Evolutionary conservation across 768 basidiomycete genomes (phyloP), one percentile per base, ranked within the genome.

Genomic region (Auriscalpium orientale): DNA sequence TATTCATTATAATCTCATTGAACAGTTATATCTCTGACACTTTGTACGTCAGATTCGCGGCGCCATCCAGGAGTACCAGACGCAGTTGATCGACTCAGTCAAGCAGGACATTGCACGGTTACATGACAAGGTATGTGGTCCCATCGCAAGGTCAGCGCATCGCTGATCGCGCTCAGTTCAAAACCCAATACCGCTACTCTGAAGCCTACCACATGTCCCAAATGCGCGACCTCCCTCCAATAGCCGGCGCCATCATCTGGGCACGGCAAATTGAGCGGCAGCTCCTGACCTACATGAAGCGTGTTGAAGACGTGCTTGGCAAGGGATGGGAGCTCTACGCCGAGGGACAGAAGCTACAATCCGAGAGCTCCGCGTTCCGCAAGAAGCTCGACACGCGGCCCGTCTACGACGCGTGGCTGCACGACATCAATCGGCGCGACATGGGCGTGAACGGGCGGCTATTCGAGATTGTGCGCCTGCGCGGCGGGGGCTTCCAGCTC

Each of bases 301-400:
- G 95, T 15, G 95, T 98, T 51, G 97, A 98, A 66, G 95, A 98
- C 68, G 97, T 99, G 2, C 84, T 99, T 8, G 90, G 95, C 6
- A 95, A 93, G 70, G 95, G 93, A 8, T 99, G 97, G 95, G 95
- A 98, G 66, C 84, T 93, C 57, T 98, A 99, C 63, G 95, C 95
- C n/a, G 97, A 99, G 65, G 97, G 97, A 7, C 94, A 98, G 71
- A 95, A 94, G 64, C 85, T 99, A 1, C 93, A 98, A 65, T 85
- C 87, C 33, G 97, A 98, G 70, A 87, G 84, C 47, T 75, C 82
- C 4, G 89, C 92, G 0, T 99, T 99, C 81, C 84, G 92, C 47
- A 91, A 90, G 71, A 99, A 98, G 72, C 85, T 98, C 49, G 94
- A 98, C 67, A 97, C 95, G 0, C 79, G 85, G 10, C 90, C 92